Conservation (phyloP, 495 filamentous ascomycete species). For the Tuber borchii region DNA sequence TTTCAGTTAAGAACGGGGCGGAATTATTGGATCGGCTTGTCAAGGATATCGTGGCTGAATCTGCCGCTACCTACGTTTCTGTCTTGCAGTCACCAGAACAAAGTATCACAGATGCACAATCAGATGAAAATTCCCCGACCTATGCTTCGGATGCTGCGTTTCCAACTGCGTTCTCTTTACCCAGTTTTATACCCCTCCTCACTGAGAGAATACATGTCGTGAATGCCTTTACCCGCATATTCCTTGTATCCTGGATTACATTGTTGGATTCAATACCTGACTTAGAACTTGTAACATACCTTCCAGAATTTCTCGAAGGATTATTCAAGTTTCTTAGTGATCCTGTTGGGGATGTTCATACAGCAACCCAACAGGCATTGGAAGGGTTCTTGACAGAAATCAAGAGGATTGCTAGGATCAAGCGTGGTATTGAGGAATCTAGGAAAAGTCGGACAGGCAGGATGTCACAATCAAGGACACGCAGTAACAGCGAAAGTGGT, state of each 20-base stretch:
- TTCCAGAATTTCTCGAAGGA: slow-evolving; percentile 86
- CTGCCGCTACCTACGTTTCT: slow-evolving; percentile 89
- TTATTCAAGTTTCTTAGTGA: slow-evolving; percentile 90
- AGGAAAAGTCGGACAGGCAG: slow-evolving; percentile 48
- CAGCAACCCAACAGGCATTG: slow-evolving; percentile 80
- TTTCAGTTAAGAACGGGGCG: slow-evolving; percentile 97
- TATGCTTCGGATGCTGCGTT: slow-evolving; percentile 52
- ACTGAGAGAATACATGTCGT: slow-evolving; percentile 88
- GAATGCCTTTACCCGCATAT: slow-evolving; percentile 89
- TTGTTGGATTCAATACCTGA: slow-evolving; percentile 95
- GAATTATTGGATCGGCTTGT: slow-evolving; percentile 92
- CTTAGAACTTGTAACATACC: slow-evolving; percentile 83
- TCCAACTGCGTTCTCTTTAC: slow-evolving; percentile 87
- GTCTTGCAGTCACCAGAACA: slow-evolving; percentile 60
- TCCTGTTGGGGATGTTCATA: slow-evolving; percentile 84
- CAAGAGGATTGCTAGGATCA: slow-evolving; percentile 84
- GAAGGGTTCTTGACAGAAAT: slow-evolving; percentile 92
- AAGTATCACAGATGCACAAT: slow-evolving; percentile 42
- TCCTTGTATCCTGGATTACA: slow-evolving; percentile 93
- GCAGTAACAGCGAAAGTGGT: slow-evolving; percentile 52
- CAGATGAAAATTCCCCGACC: slow-evolving; percentile 50
- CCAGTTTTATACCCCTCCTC: slow-evolving; percentile 83
- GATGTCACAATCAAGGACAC: slow-evolving; percentile 46
- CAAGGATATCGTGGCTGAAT: slow-evolving; percentile 97
- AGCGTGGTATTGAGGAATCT: slow-evolving; percentile 85